Base-by-base conservation (phyloP, 2,329 filamentous ascomycete species). In the Fusarium guadeloupense region DNA sequence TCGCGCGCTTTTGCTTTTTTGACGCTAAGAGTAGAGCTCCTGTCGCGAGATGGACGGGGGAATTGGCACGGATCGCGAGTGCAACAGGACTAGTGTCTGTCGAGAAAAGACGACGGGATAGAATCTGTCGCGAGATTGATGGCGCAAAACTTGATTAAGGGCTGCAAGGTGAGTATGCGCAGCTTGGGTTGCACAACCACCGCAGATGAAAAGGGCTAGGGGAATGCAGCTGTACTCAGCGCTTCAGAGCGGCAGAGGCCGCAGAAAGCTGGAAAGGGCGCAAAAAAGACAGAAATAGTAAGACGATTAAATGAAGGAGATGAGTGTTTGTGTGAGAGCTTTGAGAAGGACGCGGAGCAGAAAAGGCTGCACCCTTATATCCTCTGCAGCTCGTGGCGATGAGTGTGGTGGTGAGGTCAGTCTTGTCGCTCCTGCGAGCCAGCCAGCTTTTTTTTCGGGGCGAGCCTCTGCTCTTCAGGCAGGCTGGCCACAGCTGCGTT, bases 361-460 rank as follows among this genome's bases (percentile, higher is more conserved):
- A 54, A 53, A 46, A 54, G 66, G 58, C 26, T 63, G 64, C 70
- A 67, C 71, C 67, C 70, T 72, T 72, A 68, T 71, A 68, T 62
- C 67, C 68, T 72, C 60, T 43, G 61, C 53, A 42, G 51, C 52
- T 63, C 57, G 62, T 62, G 62, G 54, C 46, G 62, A 69, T 69
- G 65, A 64, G 54, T 59, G 16, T 60, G 59, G 43, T 62, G 62
- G 61, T 65, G 64, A 72, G 65, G 66, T 67, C 68, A 67, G 62
- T 67, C 56, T n/a, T 59, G 50, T 55, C 62, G 39, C 59, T 45
- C 46, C 58, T 38, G 40, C 54, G 49, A 52, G 54, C 55, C 68
- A 69, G 70, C 70, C 66, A 69, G 69, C 69, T 74, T 75, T 74
- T 67, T 74, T 73, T 71, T 64, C 51, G 48, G 66, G 66, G 59